phyloP scores from a whole-genome alignment of 1,284 basidiomycete genomes.

The Cerrena zonata region DNA sequence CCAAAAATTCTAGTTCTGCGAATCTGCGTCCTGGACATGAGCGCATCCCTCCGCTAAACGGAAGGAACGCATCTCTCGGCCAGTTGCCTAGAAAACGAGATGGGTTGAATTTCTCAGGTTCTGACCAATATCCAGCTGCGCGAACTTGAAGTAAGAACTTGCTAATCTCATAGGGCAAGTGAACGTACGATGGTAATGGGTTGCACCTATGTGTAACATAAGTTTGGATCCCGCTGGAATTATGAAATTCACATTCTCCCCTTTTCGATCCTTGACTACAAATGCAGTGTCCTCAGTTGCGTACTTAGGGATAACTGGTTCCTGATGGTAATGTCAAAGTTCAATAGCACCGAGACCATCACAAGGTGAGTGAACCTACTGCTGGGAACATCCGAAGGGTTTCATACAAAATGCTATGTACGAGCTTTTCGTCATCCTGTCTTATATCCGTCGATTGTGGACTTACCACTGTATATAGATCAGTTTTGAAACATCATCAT shows the following conservation, averaged over 20 bases:
- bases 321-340: no score
- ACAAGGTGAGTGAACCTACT: conserved; percentile 30
- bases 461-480: neutral
- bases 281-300: conserved; percentile 44
- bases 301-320: conserved; percentile 41
- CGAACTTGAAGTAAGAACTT: neutral
- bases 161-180: neutral
- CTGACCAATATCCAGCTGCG: conserved; percentile 37
- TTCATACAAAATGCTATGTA: conserved; percentile 56
- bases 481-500: conserved; percentile 3
- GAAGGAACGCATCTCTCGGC: conserved; percentile 36
- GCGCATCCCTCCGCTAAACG: conserved; percentile 34
- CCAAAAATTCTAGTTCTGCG: conserved; percentile 23
- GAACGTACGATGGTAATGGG: conserved; percentile 37
- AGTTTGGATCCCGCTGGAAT: conserved; percentile 43
- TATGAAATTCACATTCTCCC: conserved; percentile 35
- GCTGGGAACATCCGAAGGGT: conserved; percentile 56
- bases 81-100: conserved; percentile 35
- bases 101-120: conserved; percentile 36
- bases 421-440: conserved; percentile 1
- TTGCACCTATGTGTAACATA: conserved; percentile 35
- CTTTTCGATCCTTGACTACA: conserved; percentile 31
- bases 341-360: no score
- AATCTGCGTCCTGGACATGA: conserved; percentile 37
- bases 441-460: neutral